phyloP scores from a whole-genome alignment of 371 early-diverging fungal genomes.

The Mortierella sp. region DNA sequence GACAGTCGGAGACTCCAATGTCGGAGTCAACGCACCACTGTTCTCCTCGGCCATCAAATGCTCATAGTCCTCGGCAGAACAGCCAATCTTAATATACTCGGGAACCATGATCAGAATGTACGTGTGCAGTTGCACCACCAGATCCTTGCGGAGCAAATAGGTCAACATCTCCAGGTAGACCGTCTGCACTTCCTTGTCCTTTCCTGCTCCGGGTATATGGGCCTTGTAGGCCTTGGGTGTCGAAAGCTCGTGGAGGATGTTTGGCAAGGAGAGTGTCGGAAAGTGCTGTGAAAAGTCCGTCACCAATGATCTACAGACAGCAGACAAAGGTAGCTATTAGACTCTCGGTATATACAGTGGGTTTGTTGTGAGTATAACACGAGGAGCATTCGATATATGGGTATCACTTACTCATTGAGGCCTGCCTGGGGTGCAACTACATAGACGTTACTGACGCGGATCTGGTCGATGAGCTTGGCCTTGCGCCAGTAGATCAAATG shows the following conservation, averaged over 20 bases:
- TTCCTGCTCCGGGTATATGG: conserved; percentile 66
- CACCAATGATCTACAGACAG: conserved; percentile 54
- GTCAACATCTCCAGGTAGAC: conserved; percentile 87
- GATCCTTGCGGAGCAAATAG: conserved; percentile 81
- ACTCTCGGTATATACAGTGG: too few species aligned
- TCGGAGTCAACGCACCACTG: conserved; percentile 40
- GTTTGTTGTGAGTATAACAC: too few species aligned
- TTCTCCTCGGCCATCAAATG: conserved; percentile 44
- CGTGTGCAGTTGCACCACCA: conserved; percentile 88
- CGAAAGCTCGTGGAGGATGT: conserved; percentile 79
- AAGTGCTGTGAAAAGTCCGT: conserved; percentile 75
- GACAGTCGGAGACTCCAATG: conserved; percentile 35
- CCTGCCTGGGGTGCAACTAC: conserved; percentile 79
- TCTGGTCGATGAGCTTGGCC: conserved; percentile 88
- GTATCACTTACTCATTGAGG: conserved; percentile 65
- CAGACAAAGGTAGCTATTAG: background rate
- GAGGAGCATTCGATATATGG: too few species aligned
- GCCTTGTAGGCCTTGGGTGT: conserved; percentile 79
- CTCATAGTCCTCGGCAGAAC: conserved; percentile 62
- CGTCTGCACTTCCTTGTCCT: conserved; percentile 71
- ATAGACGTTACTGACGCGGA: conserved; percentile 84
- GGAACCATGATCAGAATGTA: conserved; percentile 80
- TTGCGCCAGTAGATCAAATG: conserved; percentile 94
- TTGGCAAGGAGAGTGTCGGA: conserved; percentile 77
- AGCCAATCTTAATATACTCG: conserved; percentile 64